A percentile compares a stretch with the other conserved stretches of the same genome.
Evolutionary conservation across 2,329 filamentous ascomycete species (phyloP).

Genomic region (Chaetomium olivaceum): DNA sequence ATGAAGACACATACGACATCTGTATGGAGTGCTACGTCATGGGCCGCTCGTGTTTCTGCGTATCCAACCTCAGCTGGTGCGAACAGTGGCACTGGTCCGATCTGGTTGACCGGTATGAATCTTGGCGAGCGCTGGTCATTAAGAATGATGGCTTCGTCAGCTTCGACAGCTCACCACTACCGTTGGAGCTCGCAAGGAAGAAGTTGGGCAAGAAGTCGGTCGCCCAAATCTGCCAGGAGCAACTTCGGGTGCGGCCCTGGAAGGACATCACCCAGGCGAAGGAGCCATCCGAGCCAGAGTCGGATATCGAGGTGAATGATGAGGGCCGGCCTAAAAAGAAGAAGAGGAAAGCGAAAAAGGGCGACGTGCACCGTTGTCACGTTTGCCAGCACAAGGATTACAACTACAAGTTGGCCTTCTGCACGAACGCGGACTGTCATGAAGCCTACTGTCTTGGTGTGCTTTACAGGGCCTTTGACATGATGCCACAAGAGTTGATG

Average conservation of each 20-base stretch:
- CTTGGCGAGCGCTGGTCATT: constrained; percentile 78
- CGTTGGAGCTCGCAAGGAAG: constrained; percentile 69
- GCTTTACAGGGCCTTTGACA: constrained; percentile 86
- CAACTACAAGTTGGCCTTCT: constrained; percentile 81
- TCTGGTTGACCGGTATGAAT: constrained; percentile 74
- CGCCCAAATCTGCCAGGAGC: constrained; percentile 92
- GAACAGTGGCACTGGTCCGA: constrained; percentile 90
- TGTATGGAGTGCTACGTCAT: constrained; percentile 99
- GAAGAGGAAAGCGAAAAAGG: constrained; percentile 58
- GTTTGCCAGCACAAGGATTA: constrained; percentile 80
- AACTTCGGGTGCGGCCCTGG: constrained; percentile 76
- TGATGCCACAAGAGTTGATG: constrained; percentile 80
- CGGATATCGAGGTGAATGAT: constrained; percentile 62
- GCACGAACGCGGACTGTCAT: constrained; percentile 67
- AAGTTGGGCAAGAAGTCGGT: constrained; percentile 73
- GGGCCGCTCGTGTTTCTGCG: constrained; percentile 87
- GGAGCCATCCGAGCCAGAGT: constrained; percentile 49
- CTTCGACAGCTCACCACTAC: constrained; percentile 64
- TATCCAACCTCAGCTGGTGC: constrained; percentile 84
- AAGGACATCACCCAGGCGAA: constrained; percentile 72
- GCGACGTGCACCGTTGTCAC: constrained; percentile 68
- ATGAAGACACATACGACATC: constrained; percentile 86
- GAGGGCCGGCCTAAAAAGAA: constrained; percentile 63
- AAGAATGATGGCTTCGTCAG: constrained; percentile 69
- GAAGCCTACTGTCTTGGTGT: constrained; percentile 90